Conservation (phyloP, 768 basidiomycete genomes). For the Rhodosporidiobolus odoratus region DNA sequence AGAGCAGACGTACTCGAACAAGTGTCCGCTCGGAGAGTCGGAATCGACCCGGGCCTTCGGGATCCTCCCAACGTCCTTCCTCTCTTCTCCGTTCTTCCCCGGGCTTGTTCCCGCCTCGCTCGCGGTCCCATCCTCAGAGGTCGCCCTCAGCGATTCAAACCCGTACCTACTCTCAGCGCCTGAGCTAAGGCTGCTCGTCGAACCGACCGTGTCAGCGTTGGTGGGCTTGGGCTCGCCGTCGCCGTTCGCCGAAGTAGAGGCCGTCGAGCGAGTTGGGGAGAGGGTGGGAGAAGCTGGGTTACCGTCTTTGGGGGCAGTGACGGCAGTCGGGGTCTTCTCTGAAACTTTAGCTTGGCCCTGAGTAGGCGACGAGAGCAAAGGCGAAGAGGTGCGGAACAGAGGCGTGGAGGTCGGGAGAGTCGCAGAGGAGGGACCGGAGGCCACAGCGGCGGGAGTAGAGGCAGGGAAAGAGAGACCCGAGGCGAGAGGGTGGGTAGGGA, state of each 20-base stretch:
- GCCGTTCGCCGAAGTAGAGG: neutral
- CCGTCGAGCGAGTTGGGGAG: neutral
- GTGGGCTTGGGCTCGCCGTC: neutral
- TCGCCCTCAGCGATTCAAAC: neutral
- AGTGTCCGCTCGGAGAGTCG: slow-evolving; percentile 28
- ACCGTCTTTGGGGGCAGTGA: neutral
- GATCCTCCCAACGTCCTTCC: neutral
- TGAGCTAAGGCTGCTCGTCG: neutral
- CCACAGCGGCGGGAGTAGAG: neutral
- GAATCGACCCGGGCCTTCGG: slow-evolving; percentile 33
- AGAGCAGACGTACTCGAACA: slow-evolving; percentile 33
- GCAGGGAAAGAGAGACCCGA: slow-evolving; percentile 12
- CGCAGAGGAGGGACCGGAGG: neutral
- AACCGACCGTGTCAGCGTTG: slow-evolving; percentile 9
- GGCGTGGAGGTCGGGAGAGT: neutral
- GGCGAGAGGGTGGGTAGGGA: neutral
- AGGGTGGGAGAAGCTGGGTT: neutral
- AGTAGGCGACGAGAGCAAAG: slow-evolving; percentile 1
- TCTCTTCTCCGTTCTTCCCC: neutral
- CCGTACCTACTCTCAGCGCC: slow-evolving; percentile 12
- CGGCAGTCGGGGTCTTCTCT: too few relatives aligned
- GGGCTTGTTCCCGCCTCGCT: neutral
- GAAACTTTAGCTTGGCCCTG: too few relatives aligned
- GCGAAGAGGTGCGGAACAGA: slow-evolving; percentile 2
- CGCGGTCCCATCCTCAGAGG: neutral